Conservation (phyloP, 129 eudicot genomes). For the Calendula officinalis region DNA sequence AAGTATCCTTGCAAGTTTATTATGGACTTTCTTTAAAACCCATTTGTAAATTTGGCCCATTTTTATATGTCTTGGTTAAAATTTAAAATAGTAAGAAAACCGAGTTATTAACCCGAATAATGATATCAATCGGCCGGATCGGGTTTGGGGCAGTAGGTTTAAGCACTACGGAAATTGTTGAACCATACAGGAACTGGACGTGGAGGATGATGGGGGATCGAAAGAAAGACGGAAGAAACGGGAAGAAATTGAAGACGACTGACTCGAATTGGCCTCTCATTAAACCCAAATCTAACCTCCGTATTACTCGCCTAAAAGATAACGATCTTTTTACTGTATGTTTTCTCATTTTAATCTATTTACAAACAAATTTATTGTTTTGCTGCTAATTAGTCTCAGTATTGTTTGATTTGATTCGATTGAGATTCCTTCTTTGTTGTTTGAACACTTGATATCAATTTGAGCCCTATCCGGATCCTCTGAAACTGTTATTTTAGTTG, state of each 20-base stretch:
- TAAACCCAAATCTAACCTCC: conserved; percentile 36
- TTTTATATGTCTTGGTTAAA: not conserved
- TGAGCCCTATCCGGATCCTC: not conserved
- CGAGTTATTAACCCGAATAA: not conserved
- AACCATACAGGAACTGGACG: conserved; percentile 19
- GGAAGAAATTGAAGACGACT: conserved; percentile 35
- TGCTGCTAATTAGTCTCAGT: not conserved
- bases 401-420: not conserved
- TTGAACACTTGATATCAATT: not conserved
- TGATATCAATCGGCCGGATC: not conserved
- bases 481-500: conserved; percentile 1
- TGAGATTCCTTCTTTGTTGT: not conserved
- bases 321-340: conserved; percentile 76
- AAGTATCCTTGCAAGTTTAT: too few relatives aligned
- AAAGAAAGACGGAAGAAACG: conserved; percentile 34
- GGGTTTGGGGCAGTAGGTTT: conserved; percentile 13
- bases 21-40: too few relatives aligned
- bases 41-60: too few relatives aligned
- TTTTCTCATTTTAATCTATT: conserved; percentile 1
- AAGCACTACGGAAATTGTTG: not conserved
- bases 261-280: conserved; percentile 50
- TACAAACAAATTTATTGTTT: not conserved
- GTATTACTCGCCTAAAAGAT: conserved; percentile 58
- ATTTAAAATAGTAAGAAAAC: not conserved
- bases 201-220: conserved; percentile 53